Conservation (phyloP, 2,329 filamentous ascomycete genomes). For the Fusarium longipes region DNA sequence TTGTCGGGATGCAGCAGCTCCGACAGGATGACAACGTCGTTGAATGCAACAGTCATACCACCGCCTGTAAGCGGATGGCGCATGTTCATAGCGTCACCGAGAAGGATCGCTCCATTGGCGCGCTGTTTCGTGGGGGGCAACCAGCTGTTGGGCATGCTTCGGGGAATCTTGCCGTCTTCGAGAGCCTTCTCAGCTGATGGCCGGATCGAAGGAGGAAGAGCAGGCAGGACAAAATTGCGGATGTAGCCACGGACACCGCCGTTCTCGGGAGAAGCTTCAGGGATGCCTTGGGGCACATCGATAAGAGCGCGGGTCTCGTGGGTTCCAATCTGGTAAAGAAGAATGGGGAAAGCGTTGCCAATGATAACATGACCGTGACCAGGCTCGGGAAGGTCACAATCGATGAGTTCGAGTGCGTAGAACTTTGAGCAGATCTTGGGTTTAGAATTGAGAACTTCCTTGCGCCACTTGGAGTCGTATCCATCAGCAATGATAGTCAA, state of each 20-base stretch:
- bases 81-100: constrained; percentile 99
- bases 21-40: constrained; percentile 84
- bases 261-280: constrained; percentile 75
- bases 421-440: constrained; percentile 97
- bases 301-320: constrained; percentile 92
- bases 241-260: constrained; percentile 91
- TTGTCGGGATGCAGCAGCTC: constrained; percentile 76
- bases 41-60: constrained; percentile 97
- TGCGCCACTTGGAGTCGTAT: constrained; percentile 91
- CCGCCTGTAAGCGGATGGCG: constrained; percentile 97
- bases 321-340: constrained; percentile 96
- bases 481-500: constrained; percentile 93
- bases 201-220: constrained; percentile 76
- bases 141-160: constrained; percentile 95
- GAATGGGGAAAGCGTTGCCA: constrained; percentile 77
- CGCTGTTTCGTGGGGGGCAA: constrained; percentile 77
- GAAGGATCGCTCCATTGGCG: constrained; percentile 74
- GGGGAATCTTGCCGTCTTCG: constrained; percentile 78
- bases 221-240: constrained; percentile 80
- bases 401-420: constrained; percentile 91
- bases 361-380: constrained; percentile 90
- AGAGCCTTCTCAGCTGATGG: constrained; percentile 81
- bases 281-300: constrained; percentile 83
- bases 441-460: constrained; percentile 76
- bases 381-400: constrained; percentile 80